Evolutionary conservation across 257 asterid species (phyloP).

Genomic region (Craterostigma plantagineum): DNA sequence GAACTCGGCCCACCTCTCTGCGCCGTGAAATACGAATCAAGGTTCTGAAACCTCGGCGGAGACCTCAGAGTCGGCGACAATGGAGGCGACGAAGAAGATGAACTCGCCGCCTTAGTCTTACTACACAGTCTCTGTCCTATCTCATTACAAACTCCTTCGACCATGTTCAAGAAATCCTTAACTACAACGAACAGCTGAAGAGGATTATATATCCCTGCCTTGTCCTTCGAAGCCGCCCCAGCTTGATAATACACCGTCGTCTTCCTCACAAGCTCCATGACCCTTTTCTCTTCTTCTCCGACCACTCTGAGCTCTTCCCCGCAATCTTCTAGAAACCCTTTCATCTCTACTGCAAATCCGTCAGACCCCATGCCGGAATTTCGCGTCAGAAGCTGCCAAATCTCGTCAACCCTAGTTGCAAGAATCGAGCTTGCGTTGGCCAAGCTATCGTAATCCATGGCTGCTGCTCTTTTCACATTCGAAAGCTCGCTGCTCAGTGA

Average conservation of each 20-base stretch:
- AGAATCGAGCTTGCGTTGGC: slow-evolving; percentile 18
- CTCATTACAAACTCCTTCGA: slow-evolving; percentile 43
- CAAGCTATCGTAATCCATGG: slow-evolving; percentile 34
- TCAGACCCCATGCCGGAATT: slow-evolving; percentile 22
- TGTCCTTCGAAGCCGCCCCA: slow-evolving; percentile 21
- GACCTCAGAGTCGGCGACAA: slow-evolving; percentile 24
- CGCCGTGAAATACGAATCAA: slow-evolving; percentile 28
- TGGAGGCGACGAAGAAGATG: slow-evolving; percentile 32
- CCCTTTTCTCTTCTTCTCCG: slow-evolving; percentile 53
- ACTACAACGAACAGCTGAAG: slow-evolving; percentile 48
- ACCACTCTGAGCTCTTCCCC: slow-evolving; percentile 51
- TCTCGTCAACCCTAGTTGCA: slow-evolving; percentile 23
- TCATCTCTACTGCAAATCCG: slow-evolving; percentile 35
- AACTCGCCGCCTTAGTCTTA: slow-evolving; percentile 14
- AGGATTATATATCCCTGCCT: slow-evolving; percentile 15
- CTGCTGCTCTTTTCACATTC: slow-evolving; percentile 56
- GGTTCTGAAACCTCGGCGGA: slow-evolving; percentile 39
- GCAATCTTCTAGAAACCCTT: slow-evolving; percentile 55
- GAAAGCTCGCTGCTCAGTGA: slow-evolving; percentile 21
- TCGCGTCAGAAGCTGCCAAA: slow-evolving; percentile 17
- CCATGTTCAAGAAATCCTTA: slow-evolving; percentile 50
- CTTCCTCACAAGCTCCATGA: slow-evolving; percentile 42
- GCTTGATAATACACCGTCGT: slow-evolving; percentile 61
- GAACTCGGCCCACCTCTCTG: slow-evolving; percentile 19
- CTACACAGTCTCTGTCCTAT: slow-evolving; percentile 28